Evolutionary conservation across 2,329 filamentous ascomycete genomes (phyloP).

Genomic region (Sporothrix variecibatus): DNA sequence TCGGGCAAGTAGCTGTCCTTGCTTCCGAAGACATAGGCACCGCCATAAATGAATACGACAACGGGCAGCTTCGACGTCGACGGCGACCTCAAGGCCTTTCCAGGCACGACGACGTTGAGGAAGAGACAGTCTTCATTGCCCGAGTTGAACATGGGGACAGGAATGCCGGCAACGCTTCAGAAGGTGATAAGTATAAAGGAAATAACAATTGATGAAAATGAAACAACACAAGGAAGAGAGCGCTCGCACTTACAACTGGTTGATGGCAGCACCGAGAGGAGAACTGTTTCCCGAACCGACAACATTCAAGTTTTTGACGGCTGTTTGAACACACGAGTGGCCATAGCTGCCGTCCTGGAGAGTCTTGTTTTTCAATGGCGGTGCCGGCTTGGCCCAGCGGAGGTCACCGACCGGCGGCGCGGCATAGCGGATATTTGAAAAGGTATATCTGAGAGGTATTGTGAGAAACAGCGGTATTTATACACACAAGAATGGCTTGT

Average conservation of each 20-base stretch:
- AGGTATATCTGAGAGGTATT: slow-evolving; percentile 39
- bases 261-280: slow-evolving; percentile 39
- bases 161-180: slow-evolving; percentile 38
- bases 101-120: slow-evolving; percentile 52
- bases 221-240: neutral
- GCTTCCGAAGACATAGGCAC: slow-evolving; percentile 47
- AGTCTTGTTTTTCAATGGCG: slow-evolving; percentile 35
- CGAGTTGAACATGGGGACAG: slow-evolving; percentile 37
- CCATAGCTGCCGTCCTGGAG: slow-evolving; percentile 36
- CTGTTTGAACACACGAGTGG: slow-evolving; percentile 34
- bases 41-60: slow-evolving; percentile 50
- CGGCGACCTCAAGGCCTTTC: slow-evolving; percentile 42
- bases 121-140: slow-evolving; percentile 51
- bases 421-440: slow-evolving; percentile 48
- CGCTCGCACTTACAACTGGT: slow-evolving; percentile 37
- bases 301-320: slow-evolving; percentile 36
- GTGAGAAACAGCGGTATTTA: no score
- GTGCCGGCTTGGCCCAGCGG: slow-evolving; percentile 45
- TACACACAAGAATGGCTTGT: neutral
- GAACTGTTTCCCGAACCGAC: slow-evolving; percentile 39
- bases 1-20: slow-evolving; percentile 42
- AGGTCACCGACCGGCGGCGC: slow-evolving; percentile 45
- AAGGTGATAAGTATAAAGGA: neutral
- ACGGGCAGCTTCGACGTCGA: slow-evolving; percentile 44
- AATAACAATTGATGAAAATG: neutral